Evolutionary conservation across 805 yeast species (phyloP), one percentile per base, ranked within the genome.

Genomic region (Candida insectalens): DNA sequence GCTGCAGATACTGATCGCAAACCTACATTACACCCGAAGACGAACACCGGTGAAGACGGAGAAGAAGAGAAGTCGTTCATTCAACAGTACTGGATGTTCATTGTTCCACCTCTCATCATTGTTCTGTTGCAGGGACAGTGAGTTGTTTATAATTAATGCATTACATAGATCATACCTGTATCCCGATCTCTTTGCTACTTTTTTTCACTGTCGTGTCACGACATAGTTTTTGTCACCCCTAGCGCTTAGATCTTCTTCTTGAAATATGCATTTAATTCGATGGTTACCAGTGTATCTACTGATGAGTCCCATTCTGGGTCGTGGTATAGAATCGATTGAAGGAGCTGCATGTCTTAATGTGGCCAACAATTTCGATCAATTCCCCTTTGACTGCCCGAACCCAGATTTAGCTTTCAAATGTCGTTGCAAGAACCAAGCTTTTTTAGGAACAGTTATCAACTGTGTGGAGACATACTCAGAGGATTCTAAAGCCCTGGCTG

Each of bases 41-140:
- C n/a, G n/a, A n/a, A n/a, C n/a, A n/a, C n/a, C n/a, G n/a, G n/a
- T n/a, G n/a, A 25, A 14, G 12, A 34, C 14, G 41, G 30, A 27
- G 45, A 36, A 3, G 36, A 29, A 6, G 56, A 57, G 21, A 53
- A 59, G 34, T 65, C 77, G 4, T 74, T 73, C 53, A 55, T 75
- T 13, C 80, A 74, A 47, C 67, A 68, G 49, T 68, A 76, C 53
- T 76, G 82, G 82, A 61, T 71, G 64, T 74, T 69, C 50, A 57
- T 76, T 18, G 71, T 71, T 6, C 72, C 76, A 2, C 71, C 71
- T 10, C 40, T 69, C 16, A 32, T 73, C 8, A 39, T 71, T 25
- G 36, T 66, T 36, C 37, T 60, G 43, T 15, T 63, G 15, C 29
- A 48, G 16, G 43, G 23, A 7, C 23, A 21, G 23, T n/a, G n/a